Conservation (phyloP, 202 grass and related monocot species). For the Digitaria exilis region DNA sequence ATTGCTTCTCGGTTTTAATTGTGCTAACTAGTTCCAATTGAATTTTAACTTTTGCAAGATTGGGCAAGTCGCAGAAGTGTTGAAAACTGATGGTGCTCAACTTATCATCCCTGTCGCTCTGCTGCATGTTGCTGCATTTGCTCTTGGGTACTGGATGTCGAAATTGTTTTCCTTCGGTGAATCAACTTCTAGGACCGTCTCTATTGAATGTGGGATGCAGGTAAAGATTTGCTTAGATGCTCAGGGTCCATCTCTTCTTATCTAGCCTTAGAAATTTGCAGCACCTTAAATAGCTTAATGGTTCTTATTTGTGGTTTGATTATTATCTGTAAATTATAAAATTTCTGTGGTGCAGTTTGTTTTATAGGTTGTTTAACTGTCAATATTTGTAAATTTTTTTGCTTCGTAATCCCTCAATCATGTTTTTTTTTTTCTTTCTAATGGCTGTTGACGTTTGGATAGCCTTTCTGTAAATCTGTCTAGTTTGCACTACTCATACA, state of each 20-base stretch:
- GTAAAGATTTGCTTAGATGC: constrained; percentile 45
- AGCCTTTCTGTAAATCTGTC: constrained; percentile 4
- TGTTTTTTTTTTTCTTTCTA: background rate
- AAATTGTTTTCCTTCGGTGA: constrained; percentile 73
- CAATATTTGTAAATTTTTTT: background rate
- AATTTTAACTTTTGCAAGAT: constrained; percentile 56
- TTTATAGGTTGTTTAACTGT: background rate
- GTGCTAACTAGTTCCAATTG: background rate
- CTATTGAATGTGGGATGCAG: constrained; percentile 99
- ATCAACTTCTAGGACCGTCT: constrained; percentile 93
- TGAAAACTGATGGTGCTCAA: constrained; percentile 84
- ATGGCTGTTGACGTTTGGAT: constrained; percentile 11
- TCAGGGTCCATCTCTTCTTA: constrained; percentile 20
- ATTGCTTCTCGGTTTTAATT: background rate
- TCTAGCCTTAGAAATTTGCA: constrained; percentile 10
- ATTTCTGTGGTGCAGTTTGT: background rate
- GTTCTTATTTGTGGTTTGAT: constrained; percentile 16
- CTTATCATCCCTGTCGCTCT: constrained; percentile 83
- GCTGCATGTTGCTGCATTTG: constrained; percentile 85
- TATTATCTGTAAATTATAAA: background rate
- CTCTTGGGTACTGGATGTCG: constrained; percentile 81
- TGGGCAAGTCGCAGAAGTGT: constrained; percentile 88
- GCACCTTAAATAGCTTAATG: background rate
- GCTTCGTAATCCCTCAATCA: background rate
- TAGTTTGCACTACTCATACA: constrained; percentile 10